Conservation (phyloP, 2,329 filamentous ascomycete species). For the Pyrenochaeta sp. region DNA sequence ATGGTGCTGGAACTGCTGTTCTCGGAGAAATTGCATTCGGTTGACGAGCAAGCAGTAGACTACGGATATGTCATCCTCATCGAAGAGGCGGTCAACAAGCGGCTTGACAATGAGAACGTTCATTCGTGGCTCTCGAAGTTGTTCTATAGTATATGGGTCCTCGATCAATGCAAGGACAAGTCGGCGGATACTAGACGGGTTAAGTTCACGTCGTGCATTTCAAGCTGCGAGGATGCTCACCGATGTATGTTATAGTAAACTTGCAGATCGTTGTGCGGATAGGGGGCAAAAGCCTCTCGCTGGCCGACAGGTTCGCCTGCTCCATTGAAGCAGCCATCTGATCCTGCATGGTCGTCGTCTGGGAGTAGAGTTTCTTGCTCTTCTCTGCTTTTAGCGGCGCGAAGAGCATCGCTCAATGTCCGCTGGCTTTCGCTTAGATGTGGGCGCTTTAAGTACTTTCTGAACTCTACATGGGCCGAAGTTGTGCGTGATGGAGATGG, state of each 20-base stretch:
- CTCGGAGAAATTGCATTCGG: slow-evolving; percentile 77
- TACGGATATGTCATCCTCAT: slow-evolving; percentile 79
- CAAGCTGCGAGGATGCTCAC: too few relatives aligned
- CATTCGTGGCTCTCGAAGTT: slow-evolving; percentile 81
- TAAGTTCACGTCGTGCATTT: too few relatives aligned
- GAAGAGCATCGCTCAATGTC: slow-evolving; percentile 47
- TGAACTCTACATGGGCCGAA: slow-evolving; percentile 41
- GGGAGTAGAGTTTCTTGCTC: slow-evolving; percentile 58
- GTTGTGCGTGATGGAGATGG: slow-evolving; percentile 23
- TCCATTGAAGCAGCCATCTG: slow-evolving; percentile 54
- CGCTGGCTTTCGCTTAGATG: slow-evolving; percentile 41
- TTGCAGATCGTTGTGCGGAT: slow-evolving; percentile 69
- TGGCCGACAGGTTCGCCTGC: slow-evolving; percentile 42
- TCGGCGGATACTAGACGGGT: slow-evolving; percentile 38
- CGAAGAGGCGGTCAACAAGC: slow-evolving; percentile 82
- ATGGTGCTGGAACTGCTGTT: slow-evolving; percentile 77
- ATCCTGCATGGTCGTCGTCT: slow-evolving; percentile 54
- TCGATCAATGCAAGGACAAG: slow-evolving; percentile 60
- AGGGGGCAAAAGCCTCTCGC: slow-evolving; percentile 54
- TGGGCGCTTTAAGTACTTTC: slow-evolving; percentile 42
- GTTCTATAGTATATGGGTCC: slow-evolving; percentile 73
- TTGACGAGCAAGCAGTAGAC: slow-evolving; percentile 88
- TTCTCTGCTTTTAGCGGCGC: slow-evolving; percentile 52
- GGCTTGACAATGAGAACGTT: slow-evolving; percentile 82
- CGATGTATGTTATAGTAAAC: slow-evolving; percentile 82